Evolutionary conservation across 2,329 filamentous ascomycete genomes (phyloP), one percentile per base, ranked within the genome.

Genomic region (Aspergillus sp.): DNA sequence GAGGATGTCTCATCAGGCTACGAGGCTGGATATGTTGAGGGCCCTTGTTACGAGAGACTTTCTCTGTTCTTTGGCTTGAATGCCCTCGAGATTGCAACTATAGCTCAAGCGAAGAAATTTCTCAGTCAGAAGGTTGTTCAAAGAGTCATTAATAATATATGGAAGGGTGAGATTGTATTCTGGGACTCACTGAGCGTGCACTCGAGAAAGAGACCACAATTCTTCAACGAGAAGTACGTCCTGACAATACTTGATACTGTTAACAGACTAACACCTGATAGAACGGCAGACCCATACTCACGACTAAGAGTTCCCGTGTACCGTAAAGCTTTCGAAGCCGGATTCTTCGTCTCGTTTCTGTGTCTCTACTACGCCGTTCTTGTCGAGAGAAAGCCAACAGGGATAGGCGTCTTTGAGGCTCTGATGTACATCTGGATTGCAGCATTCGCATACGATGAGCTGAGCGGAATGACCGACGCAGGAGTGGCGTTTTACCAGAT

Each of bases 291-390:
- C 60, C 84, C 84, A 1, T 90, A 86, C 65, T 88, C 85, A 42
- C 80, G 89, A 20, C 70, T 89, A 20, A 75, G 88, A 15, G 89
- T 94, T 2, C 89, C 89, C 19, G 81, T 86, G 55, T 94, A 95
- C 62, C 80, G 90, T 54, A 94, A 94, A 68, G 78, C 82, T 2
- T 94, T 89, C 64, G 88, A 95, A 66, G 85, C 89, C 4, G 60
- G 87, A 10, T 95, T 93, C 73, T 93, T 94, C 62, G 74, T 81
- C 33, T 74, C 80, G 0, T 90, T 94, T 59, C 71, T 96, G 37
- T 76, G 79, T 22, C 73, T 96, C 5, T 96, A 95, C 68, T 96
- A 95, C 61, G 77, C 82, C n/a, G 90, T 95, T 0, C 76, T 95
- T 27, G 79, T 94, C 41, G 81, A 88, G 56, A 77, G 87, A 51